Conservation (phyloP, 2,329 filamentous ascomycete species). For the Thyridium curvatum region DNA sequence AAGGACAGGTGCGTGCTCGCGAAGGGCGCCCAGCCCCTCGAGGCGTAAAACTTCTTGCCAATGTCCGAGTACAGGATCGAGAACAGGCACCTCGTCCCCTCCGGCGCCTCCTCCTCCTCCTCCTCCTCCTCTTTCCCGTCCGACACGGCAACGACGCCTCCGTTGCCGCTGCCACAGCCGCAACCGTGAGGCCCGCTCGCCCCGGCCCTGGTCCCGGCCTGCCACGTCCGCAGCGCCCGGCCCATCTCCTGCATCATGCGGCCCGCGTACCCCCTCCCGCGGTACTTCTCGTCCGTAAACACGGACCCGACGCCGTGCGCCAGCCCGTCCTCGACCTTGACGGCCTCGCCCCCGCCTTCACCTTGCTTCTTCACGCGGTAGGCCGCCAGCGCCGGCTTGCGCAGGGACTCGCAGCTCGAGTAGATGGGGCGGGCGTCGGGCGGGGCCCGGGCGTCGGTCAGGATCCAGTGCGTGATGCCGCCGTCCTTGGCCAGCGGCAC, state of each 20-base stretch:
- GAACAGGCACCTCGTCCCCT: conserved; percentile 43
- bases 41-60: conserved; percentile 74
- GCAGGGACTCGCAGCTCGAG: conserved; percentile 58
- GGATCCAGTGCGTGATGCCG: conserved; percentile 58
- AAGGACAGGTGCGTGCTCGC: conserved; percentile 68
- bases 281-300: conserved; percentile 61
- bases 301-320: conserved; percentile 75
- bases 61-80: conserved; percentile 84
- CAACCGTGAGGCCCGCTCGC: too few species aligned
- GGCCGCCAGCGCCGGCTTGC: conserved; percentile 44
- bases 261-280: conserved; percentile 70
- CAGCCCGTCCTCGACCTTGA: conserved; percentile 44
- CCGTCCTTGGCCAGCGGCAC: conserved; percentile 52
- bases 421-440: conserved; percentile 45
- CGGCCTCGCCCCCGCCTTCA: conserved; percentile 12
- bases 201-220: conserved; percentile 11
- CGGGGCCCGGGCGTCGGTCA: conserved; percentile 39
- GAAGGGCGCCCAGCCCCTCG: conserved; percentile 70
- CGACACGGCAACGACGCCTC: background rate
- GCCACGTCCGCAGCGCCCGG: conserved; percentile 28
- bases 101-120: conserved; percentile 22
- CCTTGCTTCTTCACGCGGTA: conserved; percentile 24
- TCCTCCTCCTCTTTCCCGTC: conserved; percentile 6
- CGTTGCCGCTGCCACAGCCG: conserved; percentile 1
- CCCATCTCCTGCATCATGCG: conserved; percentile 68